Base-by-base conservation (phyloP, 2,329 filamentous ascomycete species). In the Colletotrichum godetiae region DNA sequence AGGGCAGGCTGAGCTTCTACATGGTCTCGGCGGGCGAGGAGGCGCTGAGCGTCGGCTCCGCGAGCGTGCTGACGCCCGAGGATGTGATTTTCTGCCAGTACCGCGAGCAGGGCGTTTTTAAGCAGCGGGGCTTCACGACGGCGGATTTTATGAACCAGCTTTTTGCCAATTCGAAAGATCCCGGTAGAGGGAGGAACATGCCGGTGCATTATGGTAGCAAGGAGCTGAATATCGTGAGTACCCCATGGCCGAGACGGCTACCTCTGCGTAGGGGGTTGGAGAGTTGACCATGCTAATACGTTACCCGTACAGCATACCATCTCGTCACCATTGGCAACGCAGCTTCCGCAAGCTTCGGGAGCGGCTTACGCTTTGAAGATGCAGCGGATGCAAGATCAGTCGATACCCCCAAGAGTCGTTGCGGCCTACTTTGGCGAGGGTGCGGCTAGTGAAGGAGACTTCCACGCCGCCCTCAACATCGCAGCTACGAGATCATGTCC, bases 21-120 rank as follows among this genome's bases (percentile, higher is more conserved):
- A 98, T 99, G 94, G 96, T 96, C 79, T 96, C 94, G 49, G 94
- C 95, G 0, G 95, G 95, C 71, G 95, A 98, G 85, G 97, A 99
- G 87, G 97, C 96, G 42, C 95, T 98, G 65, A 94, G 94, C 56
- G 92, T 99, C 2, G 97, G 95, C 1, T 95, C 93, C 2, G 94
- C 95, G 0, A 95, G 94, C 29, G 95, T 94, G 13, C 83, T 99
- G 73, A 88, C 91, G n/a, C 90, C 89, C n/a, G 89, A 93, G 64
- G 97, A 99, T 81, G 94, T 98, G 5, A 90, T 98, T 58, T 98
- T 98, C 81, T 94, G 93, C 73, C 97, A 99, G 81, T 99, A 99
- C 81, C 91, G 97, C 75, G 97, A 99, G 83, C 92, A 96, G 57
- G 97, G 97, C 1, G 93, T 98, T 6, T 97, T 98, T 81, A 90